These are phyloP conservation scores for Phanerochaete sordida DNA, from an alignment of 768 basidiomycete genomes.

Conservation along the genomic window DNA sequence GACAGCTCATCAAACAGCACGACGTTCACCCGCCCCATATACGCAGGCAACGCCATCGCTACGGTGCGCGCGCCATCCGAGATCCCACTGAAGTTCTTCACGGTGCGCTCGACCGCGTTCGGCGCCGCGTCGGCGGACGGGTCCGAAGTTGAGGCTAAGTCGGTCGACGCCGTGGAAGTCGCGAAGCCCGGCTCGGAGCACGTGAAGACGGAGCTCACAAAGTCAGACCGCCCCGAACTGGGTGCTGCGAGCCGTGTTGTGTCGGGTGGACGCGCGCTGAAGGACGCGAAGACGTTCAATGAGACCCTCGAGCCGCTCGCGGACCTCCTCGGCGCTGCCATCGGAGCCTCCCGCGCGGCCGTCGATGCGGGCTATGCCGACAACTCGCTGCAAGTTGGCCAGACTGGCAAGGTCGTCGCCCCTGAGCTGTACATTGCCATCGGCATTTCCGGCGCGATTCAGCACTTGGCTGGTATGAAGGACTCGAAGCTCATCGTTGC, in stretches of 20 bases:
- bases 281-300: constrained; percentile 92
- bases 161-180: constrained; percentile 62
- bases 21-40: constrained; percentile 91
- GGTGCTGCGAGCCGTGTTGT: constrained; percentile 85
- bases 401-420: constrained; percentile 98
- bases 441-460: constrained; percentile 97
- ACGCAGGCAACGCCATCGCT: constrained; percentile 96
- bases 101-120: constrained; percentile 91
- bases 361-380: constrained; percentile 98
- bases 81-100: constrained; percentile 88
- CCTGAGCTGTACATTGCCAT: constrained; percentile 95
- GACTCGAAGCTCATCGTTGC: constrained; percentile 98
- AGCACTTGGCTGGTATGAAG: constrained; percentile 99
- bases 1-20: constrained; percentile 68
- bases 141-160: constrained; percentile 54
- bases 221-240: constrained; percentile 91
- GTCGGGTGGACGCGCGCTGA: constrained; percentile 93
- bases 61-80: constrained; percentile 80
- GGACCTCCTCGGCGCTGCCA: constrained; percentile 89
- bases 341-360: constrained; percentile 97
- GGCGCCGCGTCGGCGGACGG: constrained; percentile 53
- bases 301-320: constrained; percentile 86
- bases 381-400: constrained; percentile 97
- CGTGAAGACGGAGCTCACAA: constrained; percentile 71
- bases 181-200: constrained; percentile 56